Evolutionary conservation across 2,329 filamentous ascomycete genomes (phyloP).

Genomic region (Aphanoascus verrucosus): DNA sequence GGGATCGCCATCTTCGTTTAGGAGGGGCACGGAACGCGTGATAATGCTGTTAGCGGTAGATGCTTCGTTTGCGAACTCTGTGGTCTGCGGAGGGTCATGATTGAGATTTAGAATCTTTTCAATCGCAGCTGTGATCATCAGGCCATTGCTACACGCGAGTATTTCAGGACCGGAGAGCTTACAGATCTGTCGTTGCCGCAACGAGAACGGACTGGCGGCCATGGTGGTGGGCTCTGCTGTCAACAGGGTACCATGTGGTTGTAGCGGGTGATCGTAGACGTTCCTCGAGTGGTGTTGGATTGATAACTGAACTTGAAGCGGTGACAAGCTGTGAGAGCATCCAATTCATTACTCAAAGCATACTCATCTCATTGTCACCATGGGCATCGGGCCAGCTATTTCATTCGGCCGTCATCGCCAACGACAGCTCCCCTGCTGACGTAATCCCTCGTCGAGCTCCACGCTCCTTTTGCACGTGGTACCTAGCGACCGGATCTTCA

Average conservation of each 20-base stretch:
- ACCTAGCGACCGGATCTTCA: too few species aligned
- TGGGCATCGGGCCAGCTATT: background rate
- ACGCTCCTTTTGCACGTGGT: background rate
- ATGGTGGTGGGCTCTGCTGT: constrained; percentile 31
- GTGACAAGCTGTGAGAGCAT: background rate
- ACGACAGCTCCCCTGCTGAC: background rate
- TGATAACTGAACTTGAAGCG: background rate
- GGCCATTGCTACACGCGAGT: background rate
- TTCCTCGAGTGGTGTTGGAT: background rate
- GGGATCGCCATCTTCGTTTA: constrained; percentile 78
- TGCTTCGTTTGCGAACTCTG: constrained; percentile 45
- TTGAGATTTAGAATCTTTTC: constrained; percentile 95
- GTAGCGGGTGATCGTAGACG: background rate
- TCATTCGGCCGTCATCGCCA: background rate
- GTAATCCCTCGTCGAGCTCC: background rate
- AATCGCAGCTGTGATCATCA: constrained; percentile 57
- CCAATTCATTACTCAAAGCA: background rate
- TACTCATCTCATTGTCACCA: background rate
- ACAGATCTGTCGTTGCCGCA: constrained; percentile 65
- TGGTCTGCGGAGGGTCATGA: constrained; percentile 49
- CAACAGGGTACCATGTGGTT: background rate
- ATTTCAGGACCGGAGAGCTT: constrained; percentile 23
- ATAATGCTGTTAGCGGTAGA: constrained; percentile 52
- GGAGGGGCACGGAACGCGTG: constrained; percentile 62
- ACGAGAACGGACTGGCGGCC: constrained; percentile 47